Evolutionary conservation across 805 yeast genomes (phyloP).

Genomic region (Ogataea pignaliae): DNA sequence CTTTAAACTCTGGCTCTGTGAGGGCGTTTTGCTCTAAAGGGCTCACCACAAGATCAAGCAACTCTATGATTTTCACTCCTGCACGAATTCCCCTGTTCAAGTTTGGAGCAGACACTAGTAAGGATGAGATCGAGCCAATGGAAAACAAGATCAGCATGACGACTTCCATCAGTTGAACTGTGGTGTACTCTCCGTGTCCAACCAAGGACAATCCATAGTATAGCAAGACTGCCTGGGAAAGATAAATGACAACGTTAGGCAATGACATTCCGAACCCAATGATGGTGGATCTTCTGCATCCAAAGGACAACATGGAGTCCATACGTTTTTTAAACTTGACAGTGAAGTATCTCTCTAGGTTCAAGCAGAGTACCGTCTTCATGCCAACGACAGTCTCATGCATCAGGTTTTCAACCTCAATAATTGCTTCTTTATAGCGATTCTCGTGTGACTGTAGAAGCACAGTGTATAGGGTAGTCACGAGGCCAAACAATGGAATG

Average conservation of each 20-base stretch:
- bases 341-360: constrained; percentile 46
- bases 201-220: constrained; percentile 79
- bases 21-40: constrained; percentile 36
- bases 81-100: constrained; percentile 77
- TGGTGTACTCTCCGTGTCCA: constrained; percentile 48
- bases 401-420: constrained; percentile 45
- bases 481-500: constrained; percentile 55
- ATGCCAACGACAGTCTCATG: constrained; percentile 56
- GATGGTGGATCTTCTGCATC: constrained; percentile 47
- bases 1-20: constrained; percentile 22
- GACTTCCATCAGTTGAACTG: constrained; percentile 60
- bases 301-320: constrained; percentile 32
- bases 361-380: constrained; percentile 58
- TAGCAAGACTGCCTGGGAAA: constrained; percentile 68
- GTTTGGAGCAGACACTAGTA: constrained; percentile 70
- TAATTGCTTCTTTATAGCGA: constrained; percentile 51
- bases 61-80: constrained; percentile 45
- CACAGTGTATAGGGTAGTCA: constrained; percentile 49
- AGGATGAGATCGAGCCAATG: constrained; percentile 53
- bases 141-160: constrained; percentile 72
- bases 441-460: constrained; percentile 54
- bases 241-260: constrained; percentile 46
- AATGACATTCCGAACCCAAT: constrained; percentile 68
- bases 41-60: constrained; percentile 34
- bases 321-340: constrained; percentile 32